Conservation (phyloP, 495 filamentous ascomycete genomes). For the Talaromyces thailandensis region DNA sequence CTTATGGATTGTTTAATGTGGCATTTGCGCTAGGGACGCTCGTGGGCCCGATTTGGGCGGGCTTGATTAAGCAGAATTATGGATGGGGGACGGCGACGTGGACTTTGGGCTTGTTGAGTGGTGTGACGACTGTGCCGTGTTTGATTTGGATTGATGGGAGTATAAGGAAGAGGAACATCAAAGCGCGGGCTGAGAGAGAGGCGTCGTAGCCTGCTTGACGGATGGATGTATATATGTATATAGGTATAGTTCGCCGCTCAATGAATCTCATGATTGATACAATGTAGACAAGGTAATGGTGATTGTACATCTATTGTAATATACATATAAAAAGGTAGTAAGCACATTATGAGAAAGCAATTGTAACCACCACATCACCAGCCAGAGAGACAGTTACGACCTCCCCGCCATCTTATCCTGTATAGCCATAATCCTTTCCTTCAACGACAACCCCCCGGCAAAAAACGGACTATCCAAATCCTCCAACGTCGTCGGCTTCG, state of each 20-base stretch:
- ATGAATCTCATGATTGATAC: background rate
- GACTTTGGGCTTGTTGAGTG: conserved; percentile 21
- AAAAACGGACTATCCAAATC: conserved; percentile 30
- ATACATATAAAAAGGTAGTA: background rate
- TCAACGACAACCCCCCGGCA: conserved; percentile 17
- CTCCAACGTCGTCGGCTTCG: conserved; percentile 49
- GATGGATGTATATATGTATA: background rate
- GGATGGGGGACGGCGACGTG: conserved; percentile 51
- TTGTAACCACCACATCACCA: background rate
- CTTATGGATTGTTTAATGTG: conserved; percentile 47
- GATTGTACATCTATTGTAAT: background rate
- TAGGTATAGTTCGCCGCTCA: background rate
- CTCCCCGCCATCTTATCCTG: conserved; percentile 16
- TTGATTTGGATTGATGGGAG: conserved; percentile 7
- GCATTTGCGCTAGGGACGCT: conserved; percentile 50
- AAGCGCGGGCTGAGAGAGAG: background rate
- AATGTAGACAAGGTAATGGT: background rate
- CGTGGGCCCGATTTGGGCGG: conserved; percentile 53
- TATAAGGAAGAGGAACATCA: background rate
- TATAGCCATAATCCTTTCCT: conserved; percentile 28
- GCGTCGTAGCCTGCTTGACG: background rate
- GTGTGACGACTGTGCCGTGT: conserved; percentile 16
- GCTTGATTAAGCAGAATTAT: conserved; percentile 44
- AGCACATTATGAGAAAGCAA: background rate
- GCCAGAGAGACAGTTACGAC: conserved; percentile 10